These are phyloP conservation scores for Claviceps pazoutovae DNA, from an alignment of 2,329 filamentous ascomycete genomes.

Conservation along the genomic window DNA sequence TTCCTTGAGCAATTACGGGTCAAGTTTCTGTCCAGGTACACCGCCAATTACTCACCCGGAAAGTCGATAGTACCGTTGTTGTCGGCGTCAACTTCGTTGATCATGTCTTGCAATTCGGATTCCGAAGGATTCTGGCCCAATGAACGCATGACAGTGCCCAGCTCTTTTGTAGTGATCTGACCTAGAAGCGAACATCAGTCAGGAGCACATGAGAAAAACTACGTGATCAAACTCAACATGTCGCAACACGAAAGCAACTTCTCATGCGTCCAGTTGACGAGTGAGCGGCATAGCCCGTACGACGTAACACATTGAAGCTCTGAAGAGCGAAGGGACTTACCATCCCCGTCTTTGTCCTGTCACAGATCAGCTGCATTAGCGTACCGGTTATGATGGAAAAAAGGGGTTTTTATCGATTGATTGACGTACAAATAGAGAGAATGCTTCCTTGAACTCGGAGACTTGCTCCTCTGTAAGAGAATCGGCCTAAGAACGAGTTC, in stretches of 20 bases:
- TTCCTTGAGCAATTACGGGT: background rate
- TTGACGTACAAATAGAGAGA: conserved; percentile 91
- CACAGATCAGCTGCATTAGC: conserved; percentile 3
- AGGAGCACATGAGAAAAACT: background rate
- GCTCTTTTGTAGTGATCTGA: conserved; percentile 84
- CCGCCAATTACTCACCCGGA: conserved; percentile 46
- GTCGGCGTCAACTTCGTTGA: conserved; percentile 84
- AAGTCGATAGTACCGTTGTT: conserved; percentile 91
- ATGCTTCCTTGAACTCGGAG: conserved; percentile 99
- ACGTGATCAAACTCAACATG: background rate
- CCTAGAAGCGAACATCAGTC: conserved; percentile 32
- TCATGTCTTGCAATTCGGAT: conserved; percentile 85
- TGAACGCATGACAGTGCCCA: conserved; percentile 82
- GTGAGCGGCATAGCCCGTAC: background rate
- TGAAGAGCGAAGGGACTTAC: conserved; percentile 39
- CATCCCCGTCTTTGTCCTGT: conserved; percentile 84
- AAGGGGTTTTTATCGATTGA: background rate
- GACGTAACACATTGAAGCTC: background rate
- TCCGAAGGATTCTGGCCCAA: conserved; percentile 82
- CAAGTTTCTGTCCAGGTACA: background rate
- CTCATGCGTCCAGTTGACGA: background rate
- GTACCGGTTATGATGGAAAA: background rate
- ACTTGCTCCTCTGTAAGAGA: conserved; percentile 99
- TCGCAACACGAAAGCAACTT: background rate
- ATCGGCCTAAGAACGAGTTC: conserved; percentile 56